These are phyloP conservation scores for Amesomyces nigricolor DNA, from an alignment of 2,329 filamentous ascomycete species.

Conservation along the genomic window DNA sequence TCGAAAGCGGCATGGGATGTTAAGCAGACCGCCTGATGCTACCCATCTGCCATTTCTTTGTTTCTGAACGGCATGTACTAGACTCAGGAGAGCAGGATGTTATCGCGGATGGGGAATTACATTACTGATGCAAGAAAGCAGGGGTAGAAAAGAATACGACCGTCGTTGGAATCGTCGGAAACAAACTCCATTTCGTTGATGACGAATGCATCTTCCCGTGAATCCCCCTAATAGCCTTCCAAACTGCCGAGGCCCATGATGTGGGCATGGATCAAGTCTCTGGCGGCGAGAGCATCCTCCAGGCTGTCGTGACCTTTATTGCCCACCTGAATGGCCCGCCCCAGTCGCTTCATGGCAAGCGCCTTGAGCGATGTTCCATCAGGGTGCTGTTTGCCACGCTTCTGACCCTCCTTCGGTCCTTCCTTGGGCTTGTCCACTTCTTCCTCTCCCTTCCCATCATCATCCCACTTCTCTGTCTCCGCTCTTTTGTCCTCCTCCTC, in stretches of 20 bases:
- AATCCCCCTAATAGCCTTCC: too few relatives aligned
- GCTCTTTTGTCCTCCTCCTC: neutral
- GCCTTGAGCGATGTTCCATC: conserved; percentile 15
- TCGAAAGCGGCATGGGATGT: conserved; percentile 13
- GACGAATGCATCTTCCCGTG: too few relatives aligned
- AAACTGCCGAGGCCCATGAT: neutral
- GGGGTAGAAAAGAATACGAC: too few relatives aligned
- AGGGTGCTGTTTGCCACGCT: neutral
- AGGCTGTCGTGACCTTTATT: conserved; percentile 16
- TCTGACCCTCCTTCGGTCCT: neutral
- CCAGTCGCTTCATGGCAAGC: conserved; percentile 12
- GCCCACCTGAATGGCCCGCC: conserved; percentile 12
- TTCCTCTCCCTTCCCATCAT: neutral
- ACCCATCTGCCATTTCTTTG: neutral
- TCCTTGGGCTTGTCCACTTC: conserved; percentile 13
- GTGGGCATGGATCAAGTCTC: conserved; percentile 7
- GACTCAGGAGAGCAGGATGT: neutral
- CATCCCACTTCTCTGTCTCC: neutral
- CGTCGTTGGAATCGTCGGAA: too few relatives aligned
- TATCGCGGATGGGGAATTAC: neutral
- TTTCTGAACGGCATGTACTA: neutral
- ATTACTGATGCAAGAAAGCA: too few relatives aligned
- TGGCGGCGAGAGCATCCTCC: conserved; percentile 16
- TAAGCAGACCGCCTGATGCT: conserved; percentile 10
- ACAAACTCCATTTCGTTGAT: too few relatives aligned